Base-by-base conservation (phyloP, 2,329 filamentous ascomycete species). In the Colletotrichum caudatum region DNA sequence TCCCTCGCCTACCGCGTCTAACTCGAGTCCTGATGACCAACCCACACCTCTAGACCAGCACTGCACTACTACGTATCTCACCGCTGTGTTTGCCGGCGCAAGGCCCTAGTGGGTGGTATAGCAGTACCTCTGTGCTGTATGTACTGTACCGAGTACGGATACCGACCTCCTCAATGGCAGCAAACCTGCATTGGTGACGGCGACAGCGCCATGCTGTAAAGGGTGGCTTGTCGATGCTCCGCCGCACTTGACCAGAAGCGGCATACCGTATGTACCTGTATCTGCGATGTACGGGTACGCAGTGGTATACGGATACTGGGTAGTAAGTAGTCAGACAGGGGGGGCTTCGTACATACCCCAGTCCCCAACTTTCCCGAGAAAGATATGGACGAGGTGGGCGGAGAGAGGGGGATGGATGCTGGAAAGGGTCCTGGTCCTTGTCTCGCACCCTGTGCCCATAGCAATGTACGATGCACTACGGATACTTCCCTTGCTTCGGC, bases 311-410 rank as follows among this genome's bases (percentile, higher is more conserved):
- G 3, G 7, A 3, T 8, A 9, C 35, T 8, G 9, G 3, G 37
- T 14, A 39, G 54, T 61, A 56, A 61, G 60, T 64, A 64, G 29
- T 29, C 29, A 12, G 61, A 39, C 50, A 69, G 69, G 50, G 66
- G 53, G 50, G 20, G 2, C 62, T 66, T 66, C 11, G 35, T 11
- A 37, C 35, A 61, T 62, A 65, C 62, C 61, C 70, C 44, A 39
- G 53, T 56, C 70, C 56, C 70, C 70, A 71, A 61, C 70, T 72
- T 71, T 72, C 56, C 66, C 61, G 62, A 66, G 61, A 72, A 66
- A 41, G 66, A 58, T n/a, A 58, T 29, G 35, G 56, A 26, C 35
- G 56, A 48, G 20, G n/a, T 48, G 46, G 46, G 23, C 44, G 20
- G 44, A n/a, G 44, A n/a, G 35, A 14, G 35, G 37, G 53, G 35